Percentiles rank a stretch among this genome's conserved stretches.
Evolutionary conservation across 495 filamentous ascomycete species (phyloP).

Genomic region (Penicillium paradoxum): DNA sequence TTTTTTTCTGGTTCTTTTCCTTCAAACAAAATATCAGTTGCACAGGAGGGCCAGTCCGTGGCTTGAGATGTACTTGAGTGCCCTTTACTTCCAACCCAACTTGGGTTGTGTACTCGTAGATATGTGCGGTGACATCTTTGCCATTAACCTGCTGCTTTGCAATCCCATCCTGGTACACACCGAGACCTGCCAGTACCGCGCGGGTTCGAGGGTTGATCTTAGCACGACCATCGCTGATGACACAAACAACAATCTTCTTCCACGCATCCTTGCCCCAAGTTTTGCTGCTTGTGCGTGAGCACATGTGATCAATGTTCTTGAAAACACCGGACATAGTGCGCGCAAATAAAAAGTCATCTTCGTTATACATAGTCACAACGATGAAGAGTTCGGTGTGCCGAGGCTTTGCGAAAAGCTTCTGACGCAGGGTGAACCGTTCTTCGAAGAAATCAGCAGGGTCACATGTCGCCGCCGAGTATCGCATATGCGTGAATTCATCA

Average conservation of each 20-base stretch:
- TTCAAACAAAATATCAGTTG: conserved; percentile 99
- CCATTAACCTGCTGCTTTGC: conserved; percentile 97
- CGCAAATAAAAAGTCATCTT: conserved; percentile 94
- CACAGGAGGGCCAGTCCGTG: conserved; percentile 69
- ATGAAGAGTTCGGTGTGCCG: conserved; percentile 96
- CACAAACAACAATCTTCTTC: conserved; percentile 99
- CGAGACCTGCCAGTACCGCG: conserved; percentile 86
- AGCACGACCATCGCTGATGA: conserved; percentile 95
- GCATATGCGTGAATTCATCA: conserved; percentile 98
- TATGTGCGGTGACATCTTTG: conserved; percentile 96
- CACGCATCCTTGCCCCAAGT: conserved; percentile 98
- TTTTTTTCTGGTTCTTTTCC: conserved; percentile 99
- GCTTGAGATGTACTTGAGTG: conserved; percentile 75
- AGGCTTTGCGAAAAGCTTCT: conserved; percentile 89
- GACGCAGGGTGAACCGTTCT: conserved; percentile 87
- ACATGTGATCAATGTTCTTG: conserved; percentile 98
- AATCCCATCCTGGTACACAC: conserved; percentile 97
- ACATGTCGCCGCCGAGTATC: conserved; percentile 94
- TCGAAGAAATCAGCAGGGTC: conserved; percentile 85
- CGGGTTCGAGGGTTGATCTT: conserved; percentile 95
- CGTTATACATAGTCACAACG: conserved; percentile 99
- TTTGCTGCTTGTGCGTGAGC: conserved; percentile 80
- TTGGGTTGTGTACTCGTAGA: conserved; percentile 99
- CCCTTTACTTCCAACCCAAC: conserved; percentile 84
- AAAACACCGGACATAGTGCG: conserved; percentile 96